Evolutionary conservation across 2,329 filamentous ascomycete genomes (phyloP).

Genomic region (Trichoderma sp.): DNA sequence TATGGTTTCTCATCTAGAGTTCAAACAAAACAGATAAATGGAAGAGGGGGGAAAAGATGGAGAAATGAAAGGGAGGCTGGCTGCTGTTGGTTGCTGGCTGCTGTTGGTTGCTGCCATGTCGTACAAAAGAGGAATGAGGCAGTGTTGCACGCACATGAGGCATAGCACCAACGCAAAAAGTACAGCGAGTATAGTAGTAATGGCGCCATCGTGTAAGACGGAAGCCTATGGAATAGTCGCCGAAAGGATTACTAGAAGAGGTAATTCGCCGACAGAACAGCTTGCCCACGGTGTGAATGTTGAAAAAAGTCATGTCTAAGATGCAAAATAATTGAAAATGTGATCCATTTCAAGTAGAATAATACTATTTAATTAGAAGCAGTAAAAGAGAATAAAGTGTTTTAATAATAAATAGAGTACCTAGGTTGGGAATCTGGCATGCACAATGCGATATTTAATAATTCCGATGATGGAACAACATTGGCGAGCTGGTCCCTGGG

Average conservation of each 20-base stretch:
- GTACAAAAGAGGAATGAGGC: neutral
- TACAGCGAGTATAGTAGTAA: neutral
- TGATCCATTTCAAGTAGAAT: neutral
- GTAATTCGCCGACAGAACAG: neutral
- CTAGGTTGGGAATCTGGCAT: too few species aligned
- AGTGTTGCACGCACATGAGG: neutral
- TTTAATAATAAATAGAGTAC: too few species aligned
- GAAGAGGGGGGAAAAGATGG: neutral
- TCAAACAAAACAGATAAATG: neutral
- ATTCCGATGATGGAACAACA: too few species aligned
- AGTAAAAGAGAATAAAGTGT: neutral
- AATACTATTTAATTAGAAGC: neutral
- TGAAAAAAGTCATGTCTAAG: neutral
- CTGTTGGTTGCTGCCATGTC: neutral
- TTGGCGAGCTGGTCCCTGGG: too few species aligned
- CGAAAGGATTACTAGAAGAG: neutral
- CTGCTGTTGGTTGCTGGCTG: neutral
- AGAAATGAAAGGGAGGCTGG: neutral
- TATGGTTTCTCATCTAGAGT: neutral
- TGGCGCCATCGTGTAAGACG: neutral
- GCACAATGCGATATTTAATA: too few species aligned
- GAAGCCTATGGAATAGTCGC: neutral
- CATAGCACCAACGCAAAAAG: neutral
- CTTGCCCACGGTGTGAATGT: neutral
- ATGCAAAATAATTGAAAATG: neutral